Percentiles rank a stretch among this genome's conserved stretches.
Conservation (phyloP, 768 basidiomycete species). For the Butyriboletus loyo region DNA sequence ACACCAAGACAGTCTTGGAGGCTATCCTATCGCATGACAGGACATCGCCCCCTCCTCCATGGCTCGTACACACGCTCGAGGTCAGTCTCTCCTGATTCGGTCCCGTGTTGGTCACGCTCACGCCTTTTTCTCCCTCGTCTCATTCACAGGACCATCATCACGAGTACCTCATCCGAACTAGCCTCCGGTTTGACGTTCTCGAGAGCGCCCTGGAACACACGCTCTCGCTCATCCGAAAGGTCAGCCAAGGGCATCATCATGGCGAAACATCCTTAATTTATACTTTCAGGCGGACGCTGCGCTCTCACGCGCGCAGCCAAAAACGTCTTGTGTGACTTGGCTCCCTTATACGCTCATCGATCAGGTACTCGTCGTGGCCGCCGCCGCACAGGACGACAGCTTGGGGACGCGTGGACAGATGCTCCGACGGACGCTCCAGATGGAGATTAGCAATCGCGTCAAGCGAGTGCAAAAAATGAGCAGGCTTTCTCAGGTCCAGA, state of each 20-base stretch:
- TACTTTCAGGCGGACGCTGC: slow-evolving; percentile 47
- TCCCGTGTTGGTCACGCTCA: not conserved
- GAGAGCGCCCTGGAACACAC: slow-evolving; percentile 75
- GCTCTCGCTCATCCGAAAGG: slow-evolving; percentile 69
- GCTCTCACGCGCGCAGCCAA: slow-evolving; percentile 50
- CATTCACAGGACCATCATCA: slow-evolving; percentile 57
- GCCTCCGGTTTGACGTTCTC: slow-evolving; percentile 75
- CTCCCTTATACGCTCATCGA: slow-evolving; percentile 83
- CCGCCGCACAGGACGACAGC: slow-evolving; percentile 41
- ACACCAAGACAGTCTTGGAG: slow-evolving; percentile 75
- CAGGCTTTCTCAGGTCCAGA: slow-evolving; percentile 28
- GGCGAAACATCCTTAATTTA: slow-evolving; percentile 1
- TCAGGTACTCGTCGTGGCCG: slow-evolving; percentile 69
- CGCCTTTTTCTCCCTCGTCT: not conserved
- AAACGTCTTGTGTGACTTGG: slow-evolving; percentile 65
- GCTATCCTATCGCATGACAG: slow-evolving; percentile 68
- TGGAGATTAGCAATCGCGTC: slow-evolving; percentile 59
- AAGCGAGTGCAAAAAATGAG: slow-evolving; percentile 69
- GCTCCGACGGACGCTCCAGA: slow-evolving; percentile 50
- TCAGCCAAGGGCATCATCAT: slow-evolving; percentile 32
- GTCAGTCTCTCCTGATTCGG: slow-evolving; percentile 35
- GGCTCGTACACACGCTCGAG: slow-evolving; percentile 77
- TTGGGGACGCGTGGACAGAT: slow-evolving; percentile 41
- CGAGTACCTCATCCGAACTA: slow-evolving; percentile 79
- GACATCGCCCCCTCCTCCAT: slow-evolving; percentile 65